phyloP scores from a whole-genome alignment of 2,329 filamentous ascomycete species.

The Apiospora malaysiana region DNA sequence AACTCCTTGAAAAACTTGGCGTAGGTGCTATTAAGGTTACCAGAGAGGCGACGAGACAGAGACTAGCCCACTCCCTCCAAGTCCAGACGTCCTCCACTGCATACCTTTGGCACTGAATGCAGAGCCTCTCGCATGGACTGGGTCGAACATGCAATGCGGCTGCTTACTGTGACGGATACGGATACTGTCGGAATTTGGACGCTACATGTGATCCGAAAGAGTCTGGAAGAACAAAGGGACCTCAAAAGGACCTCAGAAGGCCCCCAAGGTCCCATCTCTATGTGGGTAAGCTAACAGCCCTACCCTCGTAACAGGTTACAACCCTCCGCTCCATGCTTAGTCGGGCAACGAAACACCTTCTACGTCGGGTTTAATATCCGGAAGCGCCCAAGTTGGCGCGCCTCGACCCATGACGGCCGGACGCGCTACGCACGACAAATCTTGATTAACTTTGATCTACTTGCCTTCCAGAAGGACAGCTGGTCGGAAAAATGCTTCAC shows the following conservation, averaged over 20 bases:
- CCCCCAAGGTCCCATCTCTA: neutral
- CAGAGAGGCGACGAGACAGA: neutral
- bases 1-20: neutral
- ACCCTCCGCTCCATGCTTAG: neutral
- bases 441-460: no score
- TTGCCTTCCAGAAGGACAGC: no score
- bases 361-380: neutral
- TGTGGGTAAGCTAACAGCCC: neutral
- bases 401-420: neutral
- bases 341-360: neutral
- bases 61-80: no score
- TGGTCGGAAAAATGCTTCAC: no score
- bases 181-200: neutral
- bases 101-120: neutral
- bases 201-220: neutral
- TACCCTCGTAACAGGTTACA: constrained; percentile 1
- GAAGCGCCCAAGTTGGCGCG: neutral
- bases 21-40: no score
- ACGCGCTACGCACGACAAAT: neutral
- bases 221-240: neutral
- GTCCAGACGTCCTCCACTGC: neutral
- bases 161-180: neutral
- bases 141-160: neutral
- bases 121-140: neutral
- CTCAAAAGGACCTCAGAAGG: no score